Conservation (phyloP, 768 basidiomycete genomes). For the Coprinopsis sp. region DNA sequence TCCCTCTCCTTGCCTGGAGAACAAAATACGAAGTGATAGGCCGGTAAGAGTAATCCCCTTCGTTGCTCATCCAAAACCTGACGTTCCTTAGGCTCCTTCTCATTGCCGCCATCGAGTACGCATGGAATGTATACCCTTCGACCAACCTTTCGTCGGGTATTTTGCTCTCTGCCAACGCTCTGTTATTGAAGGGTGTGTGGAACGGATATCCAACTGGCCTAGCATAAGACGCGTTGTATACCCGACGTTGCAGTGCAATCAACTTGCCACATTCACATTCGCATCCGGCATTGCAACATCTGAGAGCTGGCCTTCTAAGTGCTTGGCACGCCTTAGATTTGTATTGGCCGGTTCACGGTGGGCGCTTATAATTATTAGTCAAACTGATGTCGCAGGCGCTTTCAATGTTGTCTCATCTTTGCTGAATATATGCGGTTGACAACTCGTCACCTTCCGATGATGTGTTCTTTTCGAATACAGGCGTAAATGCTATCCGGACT, state of each 20-base stretch:
- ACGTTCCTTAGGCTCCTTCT: conserved; percentile 3
- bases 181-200: conserved; percentile 32
- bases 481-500: too few species aligned
- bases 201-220: conserved; percentile 16
- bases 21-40: conserved; percentile 57
- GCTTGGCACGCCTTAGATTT: too few species aligned
- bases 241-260: not conserved
- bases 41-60: conserved; percentile 45
- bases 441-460: too few species aligned
- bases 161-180: conserved; percentile 23
- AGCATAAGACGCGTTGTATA: not conserved
- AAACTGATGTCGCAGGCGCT: too few species aligned
- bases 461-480: too few species aligned
- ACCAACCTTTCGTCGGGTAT: conserved; percentile 21
- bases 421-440: too few species aligned
- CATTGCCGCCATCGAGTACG: conserved; percentile 13
- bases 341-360: too few species aligned
- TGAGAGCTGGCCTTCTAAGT: too few species aligned
- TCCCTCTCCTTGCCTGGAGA: conserved; percentile 80
- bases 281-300: too few species aligned
- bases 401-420: too few species aligned
- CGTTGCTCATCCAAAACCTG: not conserved
- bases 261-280: too few species aligned
- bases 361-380: too few species aligned
- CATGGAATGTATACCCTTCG: conserved; percentile 19